Conservation (phyloP, 768 basidiomycete genomes). For the Pulveroboletus sp. region DNA sequence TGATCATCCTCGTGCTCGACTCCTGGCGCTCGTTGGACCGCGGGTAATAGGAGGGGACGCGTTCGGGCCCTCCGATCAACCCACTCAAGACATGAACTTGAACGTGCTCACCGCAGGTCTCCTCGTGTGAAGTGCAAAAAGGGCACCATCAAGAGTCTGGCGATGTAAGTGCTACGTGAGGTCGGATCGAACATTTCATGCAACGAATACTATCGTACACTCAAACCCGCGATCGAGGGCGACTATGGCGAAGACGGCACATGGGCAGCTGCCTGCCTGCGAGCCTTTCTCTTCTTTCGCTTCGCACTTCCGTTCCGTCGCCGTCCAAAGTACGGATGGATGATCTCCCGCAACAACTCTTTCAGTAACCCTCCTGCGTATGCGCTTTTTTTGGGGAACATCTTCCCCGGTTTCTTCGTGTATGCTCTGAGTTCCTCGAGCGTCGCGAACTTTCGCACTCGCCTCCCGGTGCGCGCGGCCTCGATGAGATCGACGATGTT, state of each 20-base stretch:
- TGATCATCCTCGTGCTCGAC: too few species aligned
- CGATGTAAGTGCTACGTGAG: too few species aligned
- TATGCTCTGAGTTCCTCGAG: slow-evolving; percentile 26
- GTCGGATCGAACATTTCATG: too few species aligned
- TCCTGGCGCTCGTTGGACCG: too few species aligned
- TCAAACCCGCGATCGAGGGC: not conserved
- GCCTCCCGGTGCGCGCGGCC: slow-evolving; percentile 2
- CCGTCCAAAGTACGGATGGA: slow-evolving; percentile 12
- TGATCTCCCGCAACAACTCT: slow-evolving; percentile 28
- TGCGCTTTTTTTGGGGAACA: slow-evolving; percentile 28
- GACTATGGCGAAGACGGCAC: not conserved
- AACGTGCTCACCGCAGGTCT: too few species aligned
- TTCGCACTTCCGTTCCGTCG: slow-evolving; percentile 19
- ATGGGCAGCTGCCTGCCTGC: slow-evolving; percentile 1
- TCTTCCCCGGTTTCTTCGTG: slow-evolving; percentile 14
- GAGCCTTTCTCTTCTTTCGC: slow-evolving; percentile 12
- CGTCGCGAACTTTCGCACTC: slow-evolving; percentile 22
- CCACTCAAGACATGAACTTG: too few species aligned
- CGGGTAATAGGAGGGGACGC: too few species aligned
- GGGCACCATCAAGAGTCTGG: too few species aligned
- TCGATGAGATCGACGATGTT: slow-evolving; percentile 35
- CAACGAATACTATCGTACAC: not conserved
- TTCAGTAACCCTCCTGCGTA: slow-evolving; percentile 28
- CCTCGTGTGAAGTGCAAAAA: too few species aligned
- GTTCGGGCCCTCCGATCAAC: too few species aligned